A percentile compares a stretch with the other conserved stretches of the same genome.
phyloP scores from a whole-genome alignment of 192 early-diverging fungal species.

The Pilaira anomala region DNA sequence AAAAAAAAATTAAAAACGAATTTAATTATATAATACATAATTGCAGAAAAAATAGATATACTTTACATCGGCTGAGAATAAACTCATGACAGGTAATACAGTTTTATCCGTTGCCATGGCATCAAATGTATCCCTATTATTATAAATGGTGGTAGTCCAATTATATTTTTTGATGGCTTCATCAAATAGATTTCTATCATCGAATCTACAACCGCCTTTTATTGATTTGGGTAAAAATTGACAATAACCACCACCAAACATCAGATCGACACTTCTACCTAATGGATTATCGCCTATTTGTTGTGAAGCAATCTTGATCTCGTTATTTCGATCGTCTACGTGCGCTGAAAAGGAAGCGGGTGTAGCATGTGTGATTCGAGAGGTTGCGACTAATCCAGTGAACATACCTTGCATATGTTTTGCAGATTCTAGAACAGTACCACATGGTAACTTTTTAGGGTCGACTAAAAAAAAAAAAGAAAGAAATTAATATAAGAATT shows the following conservation, averaged over 20 bases:
- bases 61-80: conserved; percentile 69
- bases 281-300: conserved; percentile 89
- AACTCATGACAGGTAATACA: conserved; percentile 66
- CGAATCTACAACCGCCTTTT: conserved; percentile 69
- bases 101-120: conserved; percentile 27
- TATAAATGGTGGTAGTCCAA: conserved; percentile 56
- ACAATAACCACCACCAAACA: conserved; percentile 91
- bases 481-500: neutral
- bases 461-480: conserved; percentile 42
- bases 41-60: neutral
- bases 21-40: neutral
- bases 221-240: conserved; percentile 75
- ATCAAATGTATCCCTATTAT: conserved; percentile 60
- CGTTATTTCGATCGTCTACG: conserved; percentile 72
- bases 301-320: conserved; percentile 84
- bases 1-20: neutral
- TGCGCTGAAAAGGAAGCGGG: conserved; percentile 83
- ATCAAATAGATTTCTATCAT: conserved; percentile 65
- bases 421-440: conserved; percentile 92
- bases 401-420: conserved; percentile 67
- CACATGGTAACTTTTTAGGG: conserved; percentile 69
- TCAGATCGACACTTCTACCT: conserved; percentile 78
- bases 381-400: conserved; percentile 92
- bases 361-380: conserved; percentile 93
- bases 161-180: conserved; percentile 57